Conservation (phyloP, 768 basidiomycete genomes). For the Trametes gibbosa region DNA sequence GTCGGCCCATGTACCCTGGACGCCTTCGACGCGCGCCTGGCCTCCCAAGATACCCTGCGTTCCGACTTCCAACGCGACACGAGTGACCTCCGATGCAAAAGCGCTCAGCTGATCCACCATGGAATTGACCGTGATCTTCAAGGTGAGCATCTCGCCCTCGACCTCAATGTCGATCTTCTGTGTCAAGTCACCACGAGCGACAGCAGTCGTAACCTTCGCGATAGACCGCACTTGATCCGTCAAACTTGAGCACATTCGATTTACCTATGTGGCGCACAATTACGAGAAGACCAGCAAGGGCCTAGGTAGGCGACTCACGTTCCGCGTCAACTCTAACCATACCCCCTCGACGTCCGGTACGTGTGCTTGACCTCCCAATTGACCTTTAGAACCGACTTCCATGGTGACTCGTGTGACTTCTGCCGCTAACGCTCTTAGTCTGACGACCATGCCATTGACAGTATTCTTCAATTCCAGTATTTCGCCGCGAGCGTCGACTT, state of each 20-base stretch:
- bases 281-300: neutral
- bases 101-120: constrained; percentile 92
- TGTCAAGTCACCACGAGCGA: constrained; percentile 87
- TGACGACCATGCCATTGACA: constrained; percentile 51
- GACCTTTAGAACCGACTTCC: constrained; percentile 86
- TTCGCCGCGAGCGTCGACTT: constrained; percentile 88
- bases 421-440: constrained; percentile 63
- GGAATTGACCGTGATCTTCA: constrained; percentile 85
- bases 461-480: constrained; percentile 77
- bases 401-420: constrained; percentile 84
- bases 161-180: constrained; percentile 92
- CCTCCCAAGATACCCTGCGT: constrained; percentile 90
- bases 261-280: constrained; percentile 43
- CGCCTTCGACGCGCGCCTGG: constrained; percentile 86
- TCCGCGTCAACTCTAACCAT: constrained; percentile 80
- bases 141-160: constrained; percentile 82
- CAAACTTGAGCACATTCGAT: constrained; percentile 77
- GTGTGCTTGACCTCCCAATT: constrained; percentile 83
- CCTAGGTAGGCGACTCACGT: constrained; percentile 41
- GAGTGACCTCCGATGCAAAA: constrained; percentile 79
- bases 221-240: constrained; percentile 84
- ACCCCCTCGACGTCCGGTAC: constrained; percentile 91
- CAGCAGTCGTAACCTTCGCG: constrained; percentile 82
- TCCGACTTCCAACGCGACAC: constrained; percentile 86
- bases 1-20: constrained; percentile 92